Evolutionary conservation across 208 protist genomes (phyloP), one percentile per base, ranked within the genome.

Genomic region (Tritrichomonas foetus): DNA sequence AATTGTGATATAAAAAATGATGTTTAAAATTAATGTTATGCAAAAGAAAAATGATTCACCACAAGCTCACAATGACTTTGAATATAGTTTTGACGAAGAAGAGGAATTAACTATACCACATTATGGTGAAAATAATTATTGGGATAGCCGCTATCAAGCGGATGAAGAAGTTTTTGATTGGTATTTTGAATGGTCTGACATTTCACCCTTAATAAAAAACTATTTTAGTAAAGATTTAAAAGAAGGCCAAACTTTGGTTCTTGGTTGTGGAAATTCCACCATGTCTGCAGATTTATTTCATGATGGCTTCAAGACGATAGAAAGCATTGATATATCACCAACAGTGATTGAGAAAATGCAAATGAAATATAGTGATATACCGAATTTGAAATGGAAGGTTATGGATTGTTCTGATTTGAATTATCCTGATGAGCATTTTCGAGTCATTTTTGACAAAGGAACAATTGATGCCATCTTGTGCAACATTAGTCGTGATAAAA

Each of bases 381-480:
- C 78, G 33, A 53, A 49, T 39, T 27, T 89, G 5, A 49, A 41
- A 89, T 89, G 78, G 78, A 39, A 89, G 39, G 47, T 61, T 39
- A 89, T 89, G 78, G 78, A 89, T 57, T 53, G 47, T 39, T 57
- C 47, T 39, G 27, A 89, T 53, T 39, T 89, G 39, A 20, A 89
- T 39, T 89, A 44, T 57, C 16, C 0, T 39, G 78, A 89, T 57
- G 39, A 57, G n/a, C 8, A 20, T 11, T 89, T 89, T 57, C 16
- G n/a, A 53, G 53, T n/a, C 39, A 30, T 89, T 16, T 61, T 89
- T 61, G 78, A 89, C 57, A 89, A 89, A 89, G 78, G 78, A 57
- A 89, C 78, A 36, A 44, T 89, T n/a, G 78, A 89, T 57, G 78
- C 78, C 13, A 25, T 89, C 57, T 57, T 47, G 39, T 89, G 78